Evolutionary conservation across 192 early-diverging fungal genomes (phyloP).

Genomic region (Entomortierella beljakovae): DNA sequence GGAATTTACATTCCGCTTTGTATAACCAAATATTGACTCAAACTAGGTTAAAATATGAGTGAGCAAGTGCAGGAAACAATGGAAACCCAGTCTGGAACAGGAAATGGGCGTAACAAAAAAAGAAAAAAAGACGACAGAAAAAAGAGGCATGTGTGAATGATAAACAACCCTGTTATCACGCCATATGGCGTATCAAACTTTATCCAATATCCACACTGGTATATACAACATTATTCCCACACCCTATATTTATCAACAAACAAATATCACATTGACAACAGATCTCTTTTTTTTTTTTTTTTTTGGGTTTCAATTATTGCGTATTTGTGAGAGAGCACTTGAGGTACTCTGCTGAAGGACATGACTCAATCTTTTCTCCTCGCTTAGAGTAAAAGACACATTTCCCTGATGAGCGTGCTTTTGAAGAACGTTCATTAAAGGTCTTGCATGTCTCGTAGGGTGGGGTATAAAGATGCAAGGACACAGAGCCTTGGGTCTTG

Average conservation of each 20-base stretch:
- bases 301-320: constrained; percentile 6
- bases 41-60: not conserved
- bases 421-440: constrained; percentile 84
- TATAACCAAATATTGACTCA: not conserved
- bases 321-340: constrained; percentile 51
- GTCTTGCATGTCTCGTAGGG: constrained; percentile 88
- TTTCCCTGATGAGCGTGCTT: constrained; percentile 67
- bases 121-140: not conserved
- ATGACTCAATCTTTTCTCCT: constrained; percentile 58
- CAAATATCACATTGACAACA: constrained; percentile 1
- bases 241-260: constrained; percentile 2
- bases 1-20: constrained; percentile 23
- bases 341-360: constrained; percentile 46
- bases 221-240: not conserved
- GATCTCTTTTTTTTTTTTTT: no score
- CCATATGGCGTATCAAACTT: not conserved
- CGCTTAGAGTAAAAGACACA: constrained; percentile 72
- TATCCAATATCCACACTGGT: no score
- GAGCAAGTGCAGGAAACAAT: not conserved
- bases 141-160: not conserved
- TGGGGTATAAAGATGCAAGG: constrained; percentile 93
- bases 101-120: no score
- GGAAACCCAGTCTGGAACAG: not conserved
- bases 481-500: constrained; percentile 69
- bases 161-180: not conserved